Base-by-base conservation (phyloP, 2,329 filamentous ascomycete genomes). In the Aspergillus sp. region DNA sequence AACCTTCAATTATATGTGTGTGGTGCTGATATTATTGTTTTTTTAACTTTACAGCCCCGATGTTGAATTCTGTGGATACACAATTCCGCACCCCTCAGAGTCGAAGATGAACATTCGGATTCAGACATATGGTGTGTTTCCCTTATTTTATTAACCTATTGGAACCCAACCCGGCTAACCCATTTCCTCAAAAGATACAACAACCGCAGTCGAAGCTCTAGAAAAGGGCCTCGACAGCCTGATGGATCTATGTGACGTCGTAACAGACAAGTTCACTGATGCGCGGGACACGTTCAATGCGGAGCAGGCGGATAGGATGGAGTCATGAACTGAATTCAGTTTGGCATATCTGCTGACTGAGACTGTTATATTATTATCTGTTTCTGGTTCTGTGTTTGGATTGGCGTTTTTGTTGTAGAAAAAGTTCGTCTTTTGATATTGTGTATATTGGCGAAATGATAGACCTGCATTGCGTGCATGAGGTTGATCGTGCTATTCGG, bases 1-100 rank as follows among this genome's bases (percentile, higher is more conserved):
- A 8, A 11, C 9, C 9, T 11, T 4, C 9, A 31, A 9, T 37
- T n/a, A 37, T n/a, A 37, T 14, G 1, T 37, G 15, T 9, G 15
- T 37, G 35, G 27, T n/a, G 35, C 12, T 37, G 35, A 14, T 37
- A 37, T 6, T n/a, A 37, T 4, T 21, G 35, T 15, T 37, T 37
- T 14, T 58, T 55, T 47, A 43, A 25, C 23, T 31, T 11, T 53
- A 53, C 64, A 98, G 93, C 75, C 93, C 95, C 31, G 87, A 95
- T 63, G 95, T 99, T 59, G 95, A 99, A 75, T 97, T 99, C 78
- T 98, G 95, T 77, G 95, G 93, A 60, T 99, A 99, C 76, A 91
- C 93, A 7, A 98, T 99, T 61, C 95, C 95, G 31, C 95, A 99
- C 77, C 95, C 95, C 51, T 96, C 93, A 40, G 95, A 99, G 77